phyloP scores from a whole-genome alignment of 495 filamentous ascomycete genomes.

The Neurospora sublineolata region DNA sequence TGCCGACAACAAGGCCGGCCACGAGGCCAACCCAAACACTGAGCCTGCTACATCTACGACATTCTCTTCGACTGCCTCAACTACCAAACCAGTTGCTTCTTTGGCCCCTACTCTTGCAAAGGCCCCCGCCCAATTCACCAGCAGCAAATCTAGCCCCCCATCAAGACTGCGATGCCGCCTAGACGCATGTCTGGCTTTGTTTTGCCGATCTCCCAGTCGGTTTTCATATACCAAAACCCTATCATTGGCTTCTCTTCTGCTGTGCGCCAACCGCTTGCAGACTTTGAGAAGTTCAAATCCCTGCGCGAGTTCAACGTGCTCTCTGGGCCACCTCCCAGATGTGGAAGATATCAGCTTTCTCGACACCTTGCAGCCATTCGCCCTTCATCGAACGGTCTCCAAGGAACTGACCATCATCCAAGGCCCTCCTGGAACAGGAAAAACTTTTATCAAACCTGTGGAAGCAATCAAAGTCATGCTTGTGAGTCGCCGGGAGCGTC shows the following conservation, averaged over 20 bases:
- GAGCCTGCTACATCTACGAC: not conserved
- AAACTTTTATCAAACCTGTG: conserved; percentile 64
- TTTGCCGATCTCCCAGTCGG: too few relatives aligned
- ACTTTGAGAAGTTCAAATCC: conserved; percentile 41
- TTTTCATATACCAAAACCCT: conserved; percentile 21
- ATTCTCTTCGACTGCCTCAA: not conserved
- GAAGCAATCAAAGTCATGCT: conserved; percentile 59
- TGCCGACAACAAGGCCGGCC: not conserved
- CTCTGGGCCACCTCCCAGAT: conserved; percentile 27
- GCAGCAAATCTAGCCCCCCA: not conserved
- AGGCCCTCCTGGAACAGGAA: conserved; percentile 86
- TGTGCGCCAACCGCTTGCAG: conserved; percentile 6
- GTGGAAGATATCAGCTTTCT: conserved; percentile 35
- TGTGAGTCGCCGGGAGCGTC: conserved; percentile 25
- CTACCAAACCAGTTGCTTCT: not conserved
- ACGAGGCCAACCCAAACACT: not conserved
- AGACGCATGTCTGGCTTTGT: too few relatives aligned
- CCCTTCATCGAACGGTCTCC: conserved; percentile 57
- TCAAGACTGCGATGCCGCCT: not conserved
- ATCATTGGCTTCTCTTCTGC: conserved; percentile 25
- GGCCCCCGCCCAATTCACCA: not conserved
- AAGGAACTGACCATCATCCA: conserved; percentile 70
- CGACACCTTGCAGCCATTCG: conserved; percentile 57
- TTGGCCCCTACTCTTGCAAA: not conserved
- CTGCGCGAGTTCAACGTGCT: conserved; percentile 27